Evolutionary conservation across 176 grass and related monocot species (phyloP).

Genomic region (Bolboschoenus planiculmis): DNA sequence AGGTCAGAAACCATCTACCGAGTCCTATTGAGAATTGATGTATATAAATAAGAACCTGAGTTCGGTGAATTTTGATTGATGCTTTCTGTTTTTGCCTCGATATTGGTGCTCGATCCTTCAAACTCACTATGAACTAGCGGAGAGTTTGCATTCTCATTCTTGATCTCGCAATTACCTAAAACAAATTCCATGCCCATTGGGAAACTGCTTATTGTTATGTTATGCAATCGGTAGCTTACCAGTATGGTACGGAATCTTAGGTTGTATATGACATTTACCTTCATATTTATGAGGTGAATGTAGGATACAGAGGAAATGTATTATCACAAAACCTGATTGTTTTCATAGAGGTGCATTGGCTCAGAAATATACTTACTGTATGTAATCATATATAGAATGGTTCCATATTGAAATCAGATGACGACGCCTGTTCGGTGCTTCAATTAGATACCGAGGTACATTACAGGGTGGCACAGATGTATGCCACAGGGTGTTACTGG

Average conservation of each 20-base stretch:
- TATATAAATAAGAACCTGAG: not conserved
- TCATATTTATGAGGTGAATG: not conserved
- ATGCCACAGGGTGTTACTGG: not conserved
- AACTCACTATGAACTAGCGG: not conserved
- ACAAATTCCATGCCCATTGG: not conserved
- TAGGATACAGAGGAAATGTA: not conserved
- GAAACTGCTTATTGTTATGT: not conserved
- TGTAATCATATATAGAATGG: not conserved
- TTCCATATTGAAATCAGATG: not conserved
- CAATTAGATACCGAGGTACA: not conserved
- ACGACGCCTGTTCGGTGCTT: not conserved
- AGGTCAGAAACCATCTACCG: not conserved
- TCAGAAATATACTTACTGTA: not conserved
- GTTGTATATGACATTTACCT: not conserved
- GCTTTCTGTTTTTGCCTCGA: not conserved
- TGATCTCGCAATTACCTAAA: not conserved
- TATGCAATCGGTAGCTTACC: not conserved
- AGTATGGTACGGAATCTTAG: not conserved
- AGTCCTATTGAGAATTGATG: not conserved
- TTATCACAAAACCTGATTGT: not conserved
- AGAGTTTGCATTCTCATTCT: not conserved
- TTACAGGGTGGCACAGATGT: not conserved
- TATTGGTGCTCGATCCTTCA: not conserved
- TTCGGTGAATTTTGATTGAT: slow-evolving; percentile 7
- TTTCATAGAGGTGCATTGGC: not conserved